Evolutionary conservation across 495 filamentous ascomycete species (phyloP).

Genomic region (Penicillium longicatenatum): DNA sequence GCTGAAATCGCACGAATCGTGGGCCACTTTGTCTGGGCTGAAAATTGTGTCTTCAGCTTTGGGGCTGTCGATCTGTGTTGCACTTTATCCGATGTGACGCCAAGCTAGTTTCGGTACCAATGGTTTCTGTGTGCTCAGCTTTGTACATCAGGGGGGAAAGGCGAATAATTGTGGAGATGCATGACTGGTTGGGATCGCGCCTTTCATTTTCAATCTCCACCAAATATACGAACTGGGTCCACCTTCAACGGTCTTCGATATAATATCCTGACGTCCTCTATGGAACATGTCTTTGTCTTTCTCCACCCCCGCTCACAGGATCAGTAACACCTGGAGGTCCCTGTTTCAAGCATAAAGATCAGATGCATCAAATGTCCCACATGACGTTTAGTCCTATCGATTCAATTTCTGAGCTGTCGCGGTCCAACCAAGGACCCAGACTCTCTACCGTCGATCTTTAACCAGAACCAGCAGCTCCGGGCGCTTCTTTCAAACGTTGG

Average conservation of each 20-base stretch:
- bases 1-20: neutral
- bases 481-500: neutral
- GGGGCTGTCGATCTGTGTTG: neutral
- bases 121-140: too few relatives aligned
- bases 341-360: too few relatives aligned
- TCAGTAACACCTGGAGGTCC: too few relatives aligned
- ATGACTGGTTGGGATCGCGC: too few relatives aligned
- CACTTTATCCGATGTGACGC: slow-evolving; percentile 1
- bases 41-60: neutral
- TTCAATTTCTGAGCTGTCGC: neutral
- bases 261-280: too few relatives aligned
- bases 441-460: neutral
- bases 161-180: too few relatives aligned
- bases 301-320: too few relatives aligned
- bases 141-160: too few relatives aligned
- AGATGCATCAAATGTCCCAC: neutral
- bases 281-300: too few relatives aligned
- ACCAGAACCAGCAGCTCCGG: neutral
- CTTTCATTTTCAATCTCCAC: too few relatives aligned
- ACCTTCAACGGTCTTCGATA: too few relatives aligned
- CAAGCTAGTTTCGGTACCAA: neutral
- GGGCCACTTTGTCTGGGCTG: neutral
- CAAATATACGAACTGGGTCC: too few relatives aligned
- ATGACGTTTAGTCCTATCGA: neutral
- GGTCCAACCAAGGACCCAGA: neutral